Evolutionary conservation across 306 rosid species (phyloP).

Genomic region (Styphnolobium japonicum): DNA sequence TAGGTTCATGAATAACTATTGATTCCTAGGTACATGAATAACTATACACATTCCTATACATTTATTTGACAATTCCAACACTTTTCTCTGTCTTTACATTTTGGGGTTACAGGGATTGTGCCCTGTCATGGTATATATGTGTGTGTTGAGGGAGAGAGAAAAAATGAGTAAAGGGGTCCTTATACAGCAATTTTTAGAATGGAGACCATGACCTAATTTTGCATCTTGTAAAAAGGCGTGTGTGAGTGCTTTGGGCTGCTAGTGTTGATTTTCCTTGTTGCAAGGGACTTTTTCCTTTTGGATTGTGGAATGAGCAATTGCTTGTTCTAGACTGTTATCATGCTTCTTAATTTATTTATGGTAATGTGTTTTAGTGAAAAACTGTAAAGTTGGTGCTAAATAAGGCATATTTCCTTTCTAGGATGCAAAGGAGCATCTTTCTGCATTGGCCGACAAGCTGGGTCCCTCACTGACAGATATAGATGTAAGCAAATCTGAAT

Average conservation of each 20-base stretch:
- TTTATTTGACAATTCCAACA: too few species aligned
- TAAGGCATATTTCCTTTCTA: slow-evolving; percentile 42
- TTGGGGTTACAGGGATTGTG: not conserved
- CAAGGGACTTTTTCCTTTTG: not conserved
- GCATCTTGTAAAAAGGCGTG: not conserved
- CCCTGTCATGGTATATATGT: not conserved
- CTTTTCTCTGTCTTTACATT: not conserved
- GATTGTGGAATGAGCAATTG: slow-evolving; percentile 9
- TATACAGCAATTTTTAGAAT: not conserved
- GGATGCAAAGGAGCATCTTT: slow-evolving; percentile 98
- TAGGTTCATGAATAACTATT: too few species aligned
- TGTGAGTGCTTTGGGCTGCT: not conserved
- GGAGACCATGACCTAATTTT: not conserved
- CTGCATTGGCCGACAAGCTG: slow-evolving; percentile 94
- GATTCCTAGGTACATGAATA: too few species aligned
- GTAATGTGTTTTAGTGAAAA: not conserved
- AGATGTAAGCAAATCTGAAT: slow-evolving; percentile 58
- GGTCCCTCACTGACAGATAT: slow-evolving; percentile 86
- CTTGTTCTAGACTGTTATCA: slow-evolving; percentile 2
- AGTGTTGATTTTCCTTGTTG: not conserved
- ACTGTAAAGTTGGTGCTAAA: slow-evolving; percentile 34
- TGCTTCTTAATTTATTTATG: slow-evolving; percentile 18
- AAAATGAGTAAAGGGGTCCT: not conserved
- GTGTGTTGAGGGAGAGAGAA: not conserved
- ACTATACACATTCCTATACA: too few species aligned